A percentile compares a stretch with the other conserved stretches of the same genome.
Conservation (phyloP, 305 asterid genomes). For the Fraxinus latifolia region DNA sequence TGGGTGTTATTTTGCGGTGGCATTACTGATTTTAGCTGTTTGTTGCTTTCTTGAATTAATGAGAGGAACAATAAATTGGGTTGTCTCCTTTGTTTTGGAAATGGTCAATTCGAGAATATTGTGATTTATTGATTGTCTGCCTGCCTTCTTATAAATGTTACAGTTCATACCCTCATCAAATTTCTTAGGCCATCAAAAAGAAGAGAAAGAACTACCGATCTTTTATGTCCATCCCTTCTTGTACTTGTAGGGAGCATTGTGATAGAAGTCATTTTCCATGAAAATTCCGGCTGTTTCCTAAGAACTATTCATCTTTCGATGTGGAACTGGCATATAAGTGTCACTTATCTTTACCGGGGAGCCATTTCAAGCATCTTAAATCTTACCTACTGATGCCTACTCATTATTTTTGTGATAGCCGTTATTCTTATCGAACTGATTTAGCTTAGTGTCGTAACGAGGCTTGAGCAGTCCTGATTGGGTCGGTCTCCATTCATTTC, state of each 20-base stretch:
- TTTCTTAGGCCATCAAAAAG: constrained; percentile 36
- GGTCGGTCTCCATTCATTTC: background rate
- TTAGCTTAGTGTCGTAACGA: background rate
- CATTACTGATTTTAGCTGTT: constrained; percentile 23
- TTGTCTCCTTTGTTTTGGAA: constrained; percentile 25
- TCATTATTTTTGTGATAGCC: background rate
- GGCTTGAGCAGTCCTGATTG: background rate
- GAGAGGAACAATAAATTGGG: constrained; percentile 17
- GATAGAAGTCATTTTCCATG: constrained; percentile 39
- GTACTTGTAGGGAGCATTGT: constrained; percentile 36
- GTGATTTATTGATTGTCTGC: constrained; percentile 21
- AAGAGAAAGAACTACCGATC: constrained; percentile 36
- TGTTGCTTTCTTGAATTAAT: constrained; percentile 24
- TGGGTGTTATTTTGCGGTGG: constrained; percentile 14
- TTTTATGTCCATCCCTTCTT: constrained; percentile 41
- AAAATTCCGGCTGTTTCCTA: constrained; percentile 13
- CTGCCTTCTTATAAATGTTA: constrained; percentile 23
- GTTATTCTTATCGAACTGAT: background rate
- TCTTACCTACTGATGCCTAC: constrained; percentile 9
- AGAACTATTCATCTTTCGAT: constrained; percentile 17
- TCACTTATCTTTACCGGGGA: constrained; percentile 11
- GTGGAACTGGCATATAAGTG: background rate
- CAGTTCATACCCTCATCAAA: constrained; percentile 28
- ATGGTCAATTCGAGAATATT: constrained; percentile 25
- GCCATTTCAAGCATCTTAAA: constrained; percentile 18